A percentile compares a stretch with the other conserved stretches of the same genome.
Conservation (phyloP, 345 rosid genomes). For the Syzygium oleosum region DNA sequence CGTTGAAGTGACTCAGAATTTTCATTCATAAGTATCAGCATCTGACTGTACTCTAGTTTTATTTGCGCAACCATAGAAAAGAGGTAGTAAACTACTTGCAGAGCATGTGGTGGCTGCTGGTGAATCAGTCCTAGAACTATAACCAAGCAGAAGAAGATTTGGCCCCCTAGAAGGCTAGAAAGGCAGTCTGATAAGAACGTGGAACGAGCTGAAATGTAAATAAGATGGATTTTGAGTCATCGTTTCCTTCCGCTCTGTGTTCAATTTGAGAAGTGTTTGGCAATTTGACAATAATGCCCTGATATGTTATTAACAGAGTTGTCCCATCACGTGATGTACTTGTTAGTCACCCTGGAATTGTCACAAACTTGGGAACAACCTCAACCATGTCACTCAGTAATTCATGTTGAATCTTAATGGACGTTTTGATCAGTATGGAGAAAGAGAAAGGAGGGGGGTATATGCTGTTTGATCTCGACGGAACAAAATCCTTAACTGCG, state of each 20-base stretch:
- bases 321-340: neutral
- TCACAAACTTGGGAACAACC: neutral
- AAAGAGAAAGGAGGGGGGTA: too few species aligned
- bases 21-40: neutral
- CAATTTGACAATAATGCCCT: neutral
- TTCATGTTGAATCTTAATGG: too few species aligned
- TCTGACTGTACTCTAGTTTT: neutral
- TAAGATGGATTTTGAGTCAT: neutral
- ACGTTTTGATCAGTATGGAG: too few species aligned
- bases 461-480: too few species aligned
- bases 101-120: neutral
- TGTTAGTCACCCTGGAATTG: neutral
- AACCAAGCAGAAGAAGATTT: neutral
- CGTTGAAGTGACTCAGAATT: neutral
- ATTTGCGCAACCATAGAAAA: neutral
- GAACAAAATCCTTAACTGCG: too few species aligned
- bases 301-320: neutral
- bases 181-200: neutral
- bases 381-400: neutral
- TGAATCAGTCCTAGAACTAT: neutral
- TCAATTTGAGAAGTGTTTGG: neutral
- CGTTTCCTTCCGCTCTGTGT: neutral
- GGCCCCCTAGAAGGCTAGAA: neutral
- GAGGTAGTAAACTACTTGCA: neutral
- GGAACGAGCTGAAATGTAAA: neutral